Evolutionary conservation across 352 stramenopile genomes (phyloP).

Genomic region (Proteromonas lacertae): DNA sequence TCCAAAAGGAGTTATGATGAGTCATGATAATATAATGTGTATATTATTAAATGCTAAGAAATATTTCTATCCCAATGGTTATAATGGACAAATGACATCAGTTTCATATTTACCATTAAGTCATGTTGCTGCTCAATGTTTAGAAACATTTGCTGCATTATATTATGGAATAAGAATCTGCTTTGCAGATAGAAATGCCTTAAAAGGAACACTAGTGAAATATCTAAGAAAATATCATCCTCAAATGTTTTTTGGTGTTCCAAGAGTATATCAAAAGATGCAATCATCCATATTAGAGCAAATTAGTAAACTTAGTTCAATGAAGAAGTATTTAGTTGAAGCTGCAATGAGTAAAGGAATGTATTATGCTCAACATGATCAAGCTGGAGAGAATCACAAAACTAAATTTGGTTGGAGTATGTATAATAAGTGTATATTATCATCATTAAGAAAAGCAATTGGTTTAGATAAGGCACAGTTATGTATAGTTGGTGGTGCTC

Average conservation of each 20-base stretch:
- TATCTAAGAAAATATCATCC: no score
- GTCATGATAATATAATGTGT: constrained; percentile 44
- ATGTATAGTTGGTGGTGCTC: constrained; percentile 45
- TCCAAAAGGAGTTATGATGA: constrained; percentile 77
- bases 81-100: constrained; percentile 6
- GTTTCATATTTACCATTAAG: constrained; percentile 15
- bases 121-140: constrained; percentile 18
- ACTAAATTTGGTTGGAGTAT: constrained; percentile 42
- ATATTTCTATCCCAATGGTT: background rate
- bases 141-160: constrained; percentile 8
- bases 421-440: constrained; percentile 39
- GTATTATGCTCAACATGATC: constrained; percentile 15
- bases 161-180: constrained; percentile 12
- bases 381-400: constrained; percentile 39
- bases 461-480: constrained; percentile 44
- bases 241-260: constrained; percentile 41
- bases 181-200: constrained; percentile 30
- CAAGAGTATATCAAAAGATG: constrained; percentile 25
- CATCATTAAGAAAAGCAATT: constrained; percentile 39
- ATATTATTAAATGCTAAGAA: background rate
- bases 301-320: constrained; percentile 24
- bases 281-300: constrained; percentile 30
- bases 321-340: constrained; percentile 51
- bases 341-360: constrained; percentile 34
- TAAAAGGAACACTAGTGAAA: constrained; percentile 23